Conservation (phyloP, 148 eudicot genomes). For the Fagopyrum esculentum region DNA sequence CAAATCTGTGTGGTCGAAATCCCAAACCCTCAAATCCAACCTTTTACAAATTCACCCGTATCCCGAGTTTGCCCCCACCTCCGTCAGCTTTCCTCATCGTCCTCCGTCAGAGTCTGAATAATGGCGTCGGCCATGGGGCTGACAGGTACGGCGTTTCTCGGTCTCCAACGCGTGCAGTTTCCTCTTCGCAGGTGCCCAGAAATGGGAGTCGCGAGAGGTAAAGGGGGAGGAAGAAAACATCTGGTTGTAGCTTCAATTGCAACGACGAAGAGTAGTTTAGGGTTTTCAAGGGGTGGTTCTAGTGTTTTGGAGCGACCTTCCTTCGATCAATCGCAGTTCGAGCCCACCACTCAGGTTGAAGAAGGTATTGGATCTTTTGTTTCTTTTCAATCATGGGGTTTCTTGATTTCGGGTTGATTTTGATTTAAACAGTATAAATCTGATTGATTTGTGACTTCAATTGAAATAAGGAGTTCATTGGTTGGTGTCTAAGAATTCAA, state of each 20-base stretch:
- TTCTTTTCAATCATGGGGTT: background rate
- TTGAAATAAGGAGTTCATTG: background rate
- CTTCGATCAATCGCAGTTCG: conserved; percentile 37
- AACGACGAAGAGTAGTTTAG: conserved; percentile 21
- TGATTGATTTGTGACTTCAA: background rate
- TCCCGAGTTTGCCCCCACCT: background rate
- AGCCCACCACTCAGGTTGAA: conserved; percentile 32
- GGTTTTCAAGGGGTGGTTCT: conserved; percentile 29
- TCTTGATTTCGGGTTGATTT: background rate
- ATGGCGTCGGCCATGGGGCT: conserved; percentile 14
- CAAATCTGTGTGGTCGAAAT: background rate
- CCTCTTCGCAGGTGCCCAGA: background rate
- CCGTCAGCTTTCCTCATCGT: background rate
- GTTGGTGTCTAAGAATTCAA: no score
- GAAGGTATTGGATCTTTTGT: conserved; percentile 17
- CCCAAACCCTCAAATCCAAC: conserved; percentile 1
- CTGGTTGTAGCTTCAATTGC: conserved; percentile 16
- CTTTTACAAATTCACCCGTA: background rate
- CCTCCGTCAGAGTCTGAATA: background rate
- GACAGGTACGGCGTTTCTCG: conserved; percentile 10
- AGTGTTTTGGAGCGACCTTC: conserved; percentile 32
- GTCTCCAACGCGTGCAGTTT: conserved; percentile 7
- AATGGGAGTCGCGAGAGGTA: background rate
- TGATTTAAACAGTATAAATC: background rate
- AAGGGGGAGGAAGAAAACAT: background rate